Evolutionary conservation across 805 yeast species (phyloP).

Genomic region (Candida germanica): DNA sequence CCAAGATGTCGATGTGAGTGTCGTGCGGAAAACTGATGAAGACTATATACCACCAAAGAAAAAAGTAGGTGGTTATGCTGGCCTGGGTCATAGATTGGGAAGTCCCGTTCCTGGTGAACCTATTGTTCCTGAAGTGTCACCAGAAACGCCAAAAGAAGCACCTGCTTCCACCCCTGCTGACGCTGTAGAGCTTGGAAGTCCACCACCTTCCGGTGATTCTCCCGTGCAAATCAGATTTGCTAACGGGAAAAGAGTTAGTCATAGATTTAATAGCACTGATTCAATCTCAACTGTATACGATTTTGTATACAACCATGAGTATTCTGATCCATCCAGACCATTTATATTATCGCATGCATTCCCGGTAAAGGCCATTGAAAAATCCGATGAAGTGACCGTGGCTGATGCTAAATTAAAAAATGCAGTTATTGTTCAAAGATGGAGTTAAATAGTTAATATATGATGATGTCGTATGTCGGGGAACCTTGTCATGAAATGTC

Average conservation of each 20-base stretch:
- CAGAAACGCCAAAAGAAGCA: conserved; percentile 17
- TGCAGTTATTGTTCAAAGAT: conserved; percentile 88
- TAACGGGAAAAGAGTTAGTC: conserved; percentile 68
- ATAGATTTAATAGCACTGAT: conserved; percentile 61
- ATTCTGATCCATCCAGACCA: conserved; percentile 44
- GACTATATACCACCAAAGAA: conserved; percentile 70
- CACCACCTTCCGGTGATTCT: conserved; percentile 57
- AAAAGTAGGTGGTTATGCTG: conserved; percentile 64
- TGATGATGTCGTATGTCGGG: too few species aligned
- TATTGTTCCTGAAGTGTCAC: conserved; percentile 14
- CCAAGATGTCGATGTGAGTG: conserved; percentile 90
- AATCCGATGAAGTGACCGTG: conserved; percentile 49
- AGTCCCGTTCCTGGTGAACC: conserved; percentile 81
- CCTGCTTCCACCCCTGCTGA: conserved; percentile 8
- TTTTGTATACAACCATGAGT: conserved; percentile 50
- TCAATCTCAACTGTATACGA: conserved; percentile 66
- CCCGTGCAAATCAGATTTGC: conserved; percentile 81
- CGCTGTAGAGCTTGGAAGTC: too few species aligned
- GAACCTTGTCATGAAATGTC: too few species aligned
- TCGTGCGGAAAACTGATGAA: conserved; percentile 77
- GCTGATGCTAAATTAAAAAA: conserved; percentile 74
- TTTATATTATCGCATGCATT: conserved; percentile 76
- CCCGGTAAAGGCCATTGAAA: conserved; percentile 73
- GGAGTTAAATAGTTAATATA: conserved; percentile 50
- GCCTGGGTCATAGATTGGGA: conserved; percentile 83